A percentile compares a stretch with the other conserved stretches of the same genome.
Evolutionary conservation across 2,329 filamentous ascomycete species (phyloP).

Genomic region (Stemphylium lycopersici): DNA sequence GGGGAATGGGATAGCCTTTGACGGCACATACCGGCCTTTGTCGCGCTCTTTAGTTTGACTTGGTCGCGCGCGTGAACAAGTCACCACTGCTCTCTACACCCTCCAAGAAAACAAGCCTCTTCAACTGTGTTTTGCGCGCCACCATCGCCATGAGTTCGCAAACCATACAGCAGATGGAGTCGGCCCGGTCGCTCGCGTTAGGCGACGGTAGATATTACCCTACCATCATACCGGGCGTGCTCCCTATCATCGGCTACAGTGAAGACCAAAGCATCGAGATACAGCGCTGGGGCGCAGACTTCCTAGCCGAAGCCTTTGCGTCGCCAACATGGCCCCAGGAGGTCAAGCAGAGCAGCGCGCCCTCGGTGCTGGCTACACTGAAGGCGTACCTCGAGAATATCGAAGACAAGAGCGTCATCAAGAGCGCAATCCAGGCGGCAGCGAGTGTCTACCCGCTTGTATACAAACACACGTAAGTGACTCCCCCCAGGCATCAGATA

Average conservation of each 20-base stretch:
- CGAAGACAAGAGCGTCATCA: slow-evolving; percentile 80
- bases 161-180: slow-evolving; percentile 77
- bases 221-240: slow-evolving; percentile 86
- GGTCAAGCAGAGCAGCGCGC: slow-evolving; percentile 80
- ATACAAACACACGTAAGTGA: slow-evolving; percentile 90
- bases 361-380: slow-evolving; percentile 79
- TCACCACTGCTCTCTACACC: slow-evolving; percentile 21
- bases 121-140: slow-evolving; percentile 24
- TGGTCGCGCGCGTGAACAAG: slow-evolving; percentile 41
- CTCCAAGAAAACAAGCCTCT: slow-evolving; percentile 33
- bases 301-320: slow-evolving; percentile 93
- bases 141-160: slow-evolving; percentile 37
- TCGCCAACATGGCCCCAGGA: slow-evolving; percentile 79
- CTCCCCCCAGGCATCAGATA: slow-evolving; percentile 29
- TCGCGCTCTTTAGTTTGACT: slow-evolving; percentile 37
- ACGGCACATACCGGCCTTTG: slow-evolving; percentile 33
- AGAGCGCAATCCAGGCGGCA: slow-evolving; percentile 84
- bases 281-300: slow-evolving; percentile 94
- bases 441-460: slow-evolving; percentile 93
- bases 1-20: slow-evolving; percentile 37
- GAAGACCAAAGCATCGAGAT: slow-evolving; percentile 72
- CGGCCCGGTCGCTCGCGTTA: slow-evolving; percentile 87
- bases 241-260: slow-evolving; percentile 84
- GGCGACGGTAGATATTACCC: slow-evolving; percentile 87
- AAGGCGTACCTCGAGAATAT: slow-evolving; percentile 57